A percentile compares a stretch with the other conserved stretches of the same genome.
Evolutionary conservation across 2,329 filamentous ascomycete genomes (phyloP).

Genomic region (Exophiala dermatitidis): DNA sequence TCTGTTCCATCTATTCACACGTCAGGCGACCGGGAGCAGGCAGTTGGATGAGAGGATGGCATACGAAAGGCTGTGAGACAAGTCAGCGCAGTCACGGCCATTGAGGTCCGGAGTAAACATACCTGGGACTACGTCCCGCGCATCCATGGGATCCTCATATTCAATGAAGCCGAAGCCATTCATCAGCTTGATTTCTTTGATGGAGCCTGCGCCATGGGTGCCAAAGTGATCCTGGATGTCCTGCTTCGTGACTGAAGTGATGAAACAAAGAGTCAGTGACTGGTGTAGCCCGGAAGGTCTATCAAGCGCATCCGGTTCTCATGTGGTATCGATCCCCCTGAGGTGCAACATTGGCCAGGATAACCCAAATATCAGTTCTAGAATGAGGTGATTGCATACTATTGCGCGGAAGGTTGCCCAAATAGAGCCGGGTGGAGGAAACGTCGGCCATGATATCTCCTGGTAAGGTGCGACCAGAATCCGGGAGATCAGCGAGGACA

Average conservation of each 20-base stretch:
- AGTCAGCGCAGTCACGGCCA: conserved; percentile 1
- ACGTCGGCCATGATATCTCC: conserved; percentile 67
- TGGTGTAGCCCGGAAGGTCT: conserved; percentile 8
- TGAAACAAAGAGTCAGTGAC: conserved; percentile 21
- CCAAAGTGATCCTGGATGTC: conserved; percentile 95
- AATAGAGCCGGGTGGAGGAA: conserved; percentile 87
- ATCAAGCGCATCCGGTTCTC: conserved; percentile 13
- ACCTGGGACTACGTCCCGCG: conserved; percentile 97
- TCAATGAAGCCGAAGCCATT: conserved; percentile 99
- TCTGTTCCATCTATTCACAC: conserved; percentile 73
- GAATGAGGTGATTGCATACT: conserved; percentile 53
- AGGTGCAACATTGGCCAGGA: conserved; percentile 19
- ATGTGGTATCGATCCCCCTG: conserved; percentile 18
- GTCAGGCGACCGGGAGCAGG: conserved; percentile 27
- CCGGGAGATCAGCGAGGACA: neutral
- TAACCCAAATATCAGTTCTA: conserved; percentile 17
- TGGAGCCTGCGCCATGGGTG: conserved; percentile 92
- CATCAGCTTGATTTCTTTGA: conserved; percentile 99
- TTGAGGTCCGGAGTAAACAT: conserved; percentile 36
- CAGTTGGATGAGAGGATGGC: neutral
- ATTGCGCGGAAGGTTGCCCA: conserved; percentile 94
- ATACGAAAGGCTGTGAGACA: conserved; percentile 21
- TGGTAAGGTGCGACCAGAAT: neutral
- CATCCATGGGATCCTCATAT: conserved; percentile 97
- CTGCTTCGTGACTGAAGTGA: conserved; percentile 73